Percentiles rank a stretch among this genome's conserved stretches.
phyloP scores from a whole-genome alignment of 2,329 filamentous ascomycete genomes.

The Madurella mycetomatis region DNA sequence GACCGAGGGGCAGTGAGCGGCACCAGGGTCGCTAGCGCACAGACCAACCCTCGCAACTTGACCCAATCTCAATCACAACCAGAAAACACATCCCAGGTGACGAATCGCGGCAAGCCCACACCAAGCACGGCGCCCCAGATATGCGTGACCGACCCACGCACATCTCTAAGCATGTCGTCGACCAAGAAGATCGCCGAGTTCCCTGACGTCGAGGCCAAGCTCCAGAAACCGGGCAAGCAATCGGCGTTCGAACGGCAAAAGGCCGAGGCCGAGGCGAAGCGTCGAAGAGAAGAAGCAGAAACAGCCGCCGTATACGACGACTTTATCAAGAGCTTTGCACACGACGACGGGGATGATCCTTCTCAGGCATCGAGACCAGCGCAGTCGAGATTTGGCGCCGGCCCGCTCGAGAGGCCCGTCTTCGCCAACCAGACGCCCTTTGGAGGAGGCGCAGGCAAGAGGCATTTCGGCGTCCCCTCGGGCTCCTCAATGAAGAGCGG shows the following conservation, averaged over 20 bases:
- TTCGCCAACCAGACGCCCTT: slow-evolving; percentile 27
- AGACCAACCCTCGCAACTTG: background rate
- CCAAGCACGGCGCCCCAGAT: background rate
- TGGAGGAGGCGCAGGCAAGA: slow-evolving; percentile 41
- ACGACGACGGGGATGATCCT: slow-evolving; percentile 49
- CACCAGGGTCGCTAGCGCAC: background rate
- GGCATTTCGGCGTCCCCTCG: slow-evolving; percentile 61
- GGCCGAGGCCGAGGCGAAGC: slow-evolving; percentile 85
- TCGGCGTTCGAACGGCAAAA: slow-evolving; percentile 85
- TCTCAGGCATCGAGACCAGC: slow-evolving; percentile 15
- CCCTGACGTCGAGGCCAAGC: slow-evolving; percentile 70
- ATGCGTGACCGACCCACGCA: slow-evolving; percentile 13
- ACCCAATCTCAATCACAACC: background rate
- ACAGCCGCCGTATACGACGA: slow-evolving; percentile 82
- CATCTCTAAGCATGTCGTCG: slow-evolving; percentile 40
- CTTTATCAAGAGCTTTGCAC: slow-evolving; percentile 76
- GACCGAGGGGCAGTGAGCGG: background rate
- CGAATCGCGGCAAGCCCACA: background rate
- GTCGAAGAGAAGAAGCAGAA: slow-evolving; percentile 76
- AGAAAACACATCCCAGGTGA: background rate
- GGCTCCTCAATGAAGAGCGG: slow-evolving; percentile 55
- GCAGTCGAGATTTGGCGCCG: slow-evolving; percentile 17
- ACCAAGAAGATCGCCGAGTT: slow-evolving; percentile 53
- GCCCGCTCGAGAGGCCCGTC: slow-evolving; percentile 29
- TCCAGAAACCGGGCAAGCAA: slow-evolving; percentile 75